phyloP scores from a whole-genome alignment of 1,284 basidiomycete genomes.

The Cutaneotrichosporon spelunceum region DNA sequence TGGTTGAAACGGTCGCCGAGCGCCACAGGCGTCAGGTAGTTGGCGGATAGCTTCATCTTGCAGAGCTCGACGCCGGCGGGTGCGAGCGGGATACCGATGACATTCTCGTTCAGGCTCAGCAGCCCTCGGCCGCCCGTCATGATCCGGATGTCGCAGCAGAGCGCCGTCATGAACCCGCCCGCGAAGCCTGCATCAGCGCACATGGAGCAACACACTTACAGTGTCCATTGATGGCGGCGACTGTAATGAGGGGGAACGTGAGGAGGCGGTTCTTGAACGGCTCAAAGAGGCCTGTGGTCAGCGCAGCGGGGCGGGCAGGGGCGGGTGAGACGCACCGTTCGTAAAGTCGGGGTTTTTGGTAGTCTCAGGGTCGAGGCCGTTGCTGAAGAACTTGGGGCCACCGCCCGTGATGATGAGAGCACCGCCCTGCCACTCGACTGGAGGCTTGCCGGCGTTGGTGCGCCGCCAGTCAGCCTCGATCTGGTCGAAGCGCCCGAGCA shows the following conservation, averaged over 20 bases:
- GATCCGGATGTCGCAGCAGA: slow-evolving; percentile 83
- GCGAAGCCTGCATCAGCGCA: slow-evolving; percentile 62
- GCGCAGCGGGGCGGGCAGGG: not conserved
- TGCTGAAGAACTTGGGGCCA: slow-evolving; percentile 84
- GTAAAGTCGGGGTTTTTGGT: slow-evolving; percentile 69
- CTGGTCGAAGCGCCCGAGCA: slow-evolving; percentile 60
- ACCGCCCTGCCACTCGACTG: slow-evolving; percentile 52
- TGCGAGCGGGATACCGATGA: slow-evolving; percentile 73
- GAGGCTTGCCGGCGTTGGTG: slow-evolving; percentile 3
- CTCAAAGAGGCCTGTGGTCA: slow-evolving; percentile 43
- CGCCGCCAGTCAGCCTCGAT: slow-evolving; percentile 75
- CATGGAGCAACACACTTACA: slow-evolving; percentile 20
- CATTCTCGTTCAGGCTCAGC: slow-evolving; percentile 87
- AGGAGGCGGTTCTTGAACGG: slow-evolving; percentile 44
- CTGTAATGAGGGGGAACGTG: slow-evolving; percentile 57
- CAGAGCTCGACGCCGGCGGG: slow-evolving; percentile 64
- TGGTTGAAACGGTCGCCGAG: slow-evolving; percentile 79
- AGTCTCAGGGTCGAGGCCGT: slow-evolving; percentile 47
- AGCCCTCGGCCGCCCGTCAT: slow-evolving; percentile 79
- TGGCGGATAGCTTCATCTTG: slow-evolving; percentile 59
- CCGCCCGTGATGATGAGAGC: slow-evolving; percentile 70
- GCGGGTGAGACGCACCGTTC: slow-evolving; percentile 57
- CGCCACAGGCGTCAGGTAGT: slow-evolving; percentile 66
- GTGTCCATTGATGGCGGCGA: slow-evolving; percentile 88
- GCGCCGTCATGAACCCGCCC: slow-evolving; percentile 72